A percentile compares a stretch with the other conserved stretches of the same genome.
Evolutionary conservation across 768 basidiomycete species (phyloP).

Genomic region (Agaricus bisporus): DNA sequence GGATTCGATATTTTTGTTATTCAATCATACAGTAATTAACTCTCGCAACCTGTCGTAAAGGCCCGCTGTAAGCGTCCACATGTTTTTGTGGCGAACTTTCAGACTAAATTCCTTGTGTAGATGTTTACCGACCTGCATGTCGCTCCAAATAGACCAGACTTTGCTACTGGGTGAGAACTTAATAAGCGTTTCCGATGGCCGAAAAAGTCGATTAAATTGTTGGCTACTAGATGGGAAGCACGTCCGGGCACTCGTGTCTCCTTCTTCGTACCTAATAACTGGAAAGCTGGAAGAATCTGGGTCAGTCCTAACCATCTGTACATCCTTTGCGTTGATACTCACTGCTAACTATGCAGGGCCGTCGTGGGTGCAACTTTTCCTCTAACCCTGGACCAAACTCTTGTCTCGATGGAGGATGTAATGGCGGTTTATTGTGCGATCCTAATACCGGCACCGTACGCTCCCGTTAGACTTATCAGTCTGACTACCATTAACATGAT

Average conservation of each 20-base stretch:
- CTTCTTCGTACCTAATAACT: constrained; percentile 55
- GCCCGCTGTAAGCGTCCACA: constrained; percentile 27
- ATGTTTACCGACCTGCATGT: constrained; percentile 56
- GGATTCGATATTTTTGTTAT: constrained; percentile 7
- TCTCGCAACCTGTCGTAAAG: constrained; percentile 14
- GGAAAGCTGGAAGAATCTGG: constrained; percentile 59
- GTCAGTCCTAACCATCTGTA: constrained; percentile 15
- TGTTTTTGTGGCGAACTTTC: not conserved
- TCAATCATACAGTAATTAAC: too few species aligned
- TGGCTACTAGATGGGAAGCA: constrained; percentile 34
- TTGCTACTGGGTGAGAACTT: constrained; percentile 36
- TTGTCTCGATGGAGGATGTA: constrained; percentile 62
- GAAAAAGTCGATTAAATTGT: not conserved
- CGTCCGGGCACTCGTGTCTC: constrained; percentile 28
- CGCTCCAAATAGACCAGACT: constrained; percentile 38
- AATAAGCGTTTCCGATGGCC: not conserved
- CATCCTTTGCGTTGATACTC: not conserved
- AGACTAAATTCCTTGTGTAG: constrained; percentile 20
- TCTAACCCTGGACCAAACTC: constrained; percentile 48
- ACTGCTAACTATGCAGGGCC: constrained; percentile 32
- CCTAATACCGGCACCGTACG: constrained; percentile 41
- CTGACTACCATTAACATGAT: not conserved
- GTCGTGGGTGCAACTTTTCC: constrained; percentile 58
- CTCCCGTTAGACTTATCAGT: not conserved
- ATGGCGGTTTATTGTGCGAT: constrained; percentile 60